Percentiles rank a stretch among this genome's conserved stretches.
These are phyloP conservation scores for Tetrahymena elliotti DNA, from an alignment of 73 alveolate genomes.

Conservation along the genomic window DNA sequence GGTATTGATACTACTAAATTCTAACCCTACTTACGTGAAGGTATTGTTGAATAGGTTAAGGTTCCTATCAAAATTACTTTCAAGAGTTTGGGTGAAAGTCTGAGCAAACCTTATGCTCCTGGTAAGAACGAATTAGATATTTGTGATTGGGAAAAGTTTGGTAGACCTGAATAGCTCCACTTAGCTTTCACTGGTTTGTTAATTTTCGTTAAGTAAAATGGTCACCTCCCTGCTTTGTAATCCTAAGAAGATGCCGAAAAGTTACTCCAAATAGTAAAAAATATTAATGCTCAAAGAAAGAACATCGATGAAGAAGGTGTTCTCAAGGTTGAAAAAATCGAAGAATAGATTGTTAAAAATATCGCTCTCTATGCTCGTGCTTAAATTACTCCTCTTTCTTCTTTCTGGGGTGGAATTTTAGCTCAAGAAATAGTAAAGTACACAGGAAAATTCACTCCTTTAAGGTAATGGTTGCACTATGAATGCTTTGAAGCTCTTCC, in stretches of 20 bases:
- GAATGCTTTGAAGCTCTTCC: conserved; percentile 48
- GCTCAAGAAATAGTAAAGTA: conserved; percentile 97
- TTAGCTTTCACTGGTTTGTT: conserved; percentile 58
- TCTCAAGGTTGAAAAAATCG: conserved; percentile 59
- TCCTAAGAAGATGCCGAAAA: conserved; percentile 60
- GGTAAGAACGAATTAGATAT: conserved; percentile 63
- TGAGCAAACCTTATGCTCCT: conserved; percentile 69
- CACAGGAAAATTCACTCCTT: conserved; percentile 98
- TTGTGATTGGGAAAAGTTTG: conserved; percentile 75
- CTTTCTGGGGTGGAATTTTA: conserved; percentile 98
- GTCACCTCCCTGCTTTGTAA: conserved; percentile 57
- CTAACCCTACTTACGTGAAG: conserved; percentile 85
- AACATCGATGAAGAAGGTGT: conserved; percentile 47
- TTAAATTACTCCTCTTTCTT: conserved; percentile 86
- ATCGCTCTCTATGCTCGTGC: conserved; percentile 73
- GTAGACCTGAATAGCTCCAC: conserved; percentile 82
- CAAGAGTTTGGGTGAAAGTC: conserved; percentile 44
- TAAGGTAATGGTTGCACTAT: conserved; percentile 49
- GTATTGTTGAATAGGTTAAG: conserved; percentile 88
- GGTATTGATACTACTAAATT: conserved; percentile 86
- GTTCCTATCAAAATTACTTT: conserved; percentile 57
- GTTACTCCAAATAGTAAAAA: conserved; percentile 53
- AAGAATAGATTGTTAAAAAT: conserved; percentile 70
- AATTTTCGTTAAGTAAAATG: conserved; percentile 40
- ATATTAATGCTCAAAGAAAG: conserved; percentile 63